phyloP scores from a whole-genome alignment of 2,329 filamentous ascomycete species.

The Colletotrichum sublineola region DNA sequence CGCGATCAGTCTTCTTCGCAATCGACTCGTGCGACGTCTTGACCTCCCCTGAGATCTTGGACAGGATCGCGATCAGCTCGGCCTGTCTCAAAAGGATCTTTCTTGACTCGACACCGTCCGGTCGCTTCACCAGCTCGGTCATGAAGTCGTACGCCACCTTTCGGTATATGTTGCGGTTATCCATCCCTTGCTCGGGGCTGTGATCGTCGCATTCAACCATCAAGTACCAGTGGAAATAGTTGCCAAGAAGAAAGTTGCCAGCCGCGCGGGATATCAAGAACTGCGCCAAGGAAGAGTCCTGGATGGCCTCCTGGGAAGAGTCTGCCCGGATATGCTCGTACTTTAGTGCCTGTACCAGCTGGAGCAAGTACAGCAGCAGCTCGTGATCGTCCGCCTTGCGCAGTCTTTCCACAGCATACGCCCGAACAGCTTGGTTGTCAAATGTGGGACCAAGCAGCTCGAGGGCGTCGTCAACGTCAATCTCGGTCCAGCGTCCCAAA shows the following conservation, averaged over 20 bases:
- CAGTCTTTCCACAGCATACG: constrained; percentile 92
- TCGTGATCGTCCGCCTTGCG: constrained; percentile 95
- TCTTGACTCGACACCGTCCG: constrained; percentile 79
- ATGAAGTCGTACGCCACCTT: constrained; percentile 98
- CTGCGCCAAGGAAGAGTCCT: constrained; percentile 86
- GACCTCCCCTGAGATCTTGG: constrained; percentile 90
- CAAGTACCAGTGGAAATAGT: constrained; percentile 97
- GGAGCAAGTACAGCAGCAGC: constrained; percentile 88
- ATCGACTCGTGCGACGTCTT: constrained; percentile 84
- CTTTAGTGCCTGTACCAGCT: constrained; percentile 95
- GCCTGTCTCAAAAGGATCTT: constrained; percentile 87
- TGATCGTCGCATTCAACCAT: constrained; percentile 96
- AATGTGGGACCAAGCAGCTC: constrained; percentile 94
- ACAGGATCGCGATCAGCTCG: constrained; percentile 87
- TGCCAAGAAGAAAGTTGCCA: constrained; percentile 90
- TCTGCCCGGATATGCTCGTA: constrained; percentile 83
- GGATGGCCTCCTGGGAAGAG: constrained; percentile 67
- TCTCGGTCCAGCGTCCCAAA: constrained; percentile 93
- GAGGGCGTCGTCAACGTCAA: constrained; percentile 95
- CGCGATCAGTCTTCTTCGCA: constrained; percentile 82
- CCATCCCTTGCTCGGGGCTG: constrained; percentile 79
- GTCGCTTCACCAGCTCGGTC: constrained; percentile 81
- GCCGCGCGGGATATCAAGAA: constrained; percentile 92
- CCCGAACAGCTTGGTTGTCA: constrained; percentile 87
- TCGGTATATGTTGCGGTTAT: constrained; percentile 87